Evolutionary conservation across 345 rosid genomes (phyloP).

Genomic region (Syzygium grande): DNA sequence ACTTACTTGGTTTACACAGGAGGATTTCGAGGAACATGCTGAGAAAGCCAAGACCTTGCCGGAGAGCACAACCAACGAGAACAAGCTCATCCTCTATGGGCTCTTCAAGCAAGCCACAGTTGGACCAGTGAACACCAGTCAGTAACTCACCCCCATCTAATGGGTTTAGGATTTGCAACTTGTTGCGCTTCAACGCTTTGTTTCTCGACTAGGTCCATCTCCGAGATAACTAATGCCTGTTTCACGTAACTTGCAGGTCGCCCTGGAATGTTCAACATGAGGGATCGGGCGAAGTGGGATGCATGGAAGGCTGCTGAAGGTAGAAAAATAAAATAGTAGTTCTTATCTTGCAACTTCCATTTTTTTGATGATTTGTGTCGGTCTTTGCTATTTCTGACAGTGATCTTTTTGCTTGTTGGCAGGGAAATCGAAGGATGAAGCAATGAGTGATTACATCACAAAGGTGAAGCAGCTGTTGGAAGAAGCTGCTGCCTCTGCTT

Average conservation of each 20-base stretch:
- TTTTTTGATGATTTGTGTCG: neutral
- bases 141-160: neutral
- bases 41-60: slow-evolving; percentile 54
- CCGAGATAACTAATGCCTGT: neutral
- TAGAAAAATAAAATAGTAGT: neutral
- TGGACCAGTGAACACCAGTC: slow-evolving; percentile 76
- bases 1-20: neutral
- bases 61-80: slow-evolving; percentile 45
- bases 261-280: slow-evolving; percentile 81
- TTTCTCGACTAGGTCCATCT: neutral
- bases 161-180: neutral
- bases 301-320: slow-evolving; percentile 99
- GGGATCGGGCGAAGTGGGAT: slow-evolving; percentile 94
- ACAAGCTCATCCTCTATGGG: slow-evolving; percentile 70
- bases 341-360: neutral
- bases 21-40: slow-evolving; percentile 38
- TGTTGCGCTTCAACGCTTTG: neutral
- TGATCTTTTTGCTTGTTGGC: neutral
- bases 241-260: slow-evolving; percentile 35
- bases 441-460: slow-evolving; percentile 17
- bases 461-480: slow-evolving; percentile 19
- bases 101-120: slow-evolving; percentile 76
- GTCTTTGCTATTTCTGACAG: neutral
- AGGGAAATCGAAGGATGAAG: slow-evolving; percentile 16
- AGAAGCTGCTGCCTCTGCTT: slow-evolving; percentile 6